Evolutionary conservation across 1,284 basidiomycete genomes (phyloP).

Genomic region (Veloboletus limbatus): DNA sequence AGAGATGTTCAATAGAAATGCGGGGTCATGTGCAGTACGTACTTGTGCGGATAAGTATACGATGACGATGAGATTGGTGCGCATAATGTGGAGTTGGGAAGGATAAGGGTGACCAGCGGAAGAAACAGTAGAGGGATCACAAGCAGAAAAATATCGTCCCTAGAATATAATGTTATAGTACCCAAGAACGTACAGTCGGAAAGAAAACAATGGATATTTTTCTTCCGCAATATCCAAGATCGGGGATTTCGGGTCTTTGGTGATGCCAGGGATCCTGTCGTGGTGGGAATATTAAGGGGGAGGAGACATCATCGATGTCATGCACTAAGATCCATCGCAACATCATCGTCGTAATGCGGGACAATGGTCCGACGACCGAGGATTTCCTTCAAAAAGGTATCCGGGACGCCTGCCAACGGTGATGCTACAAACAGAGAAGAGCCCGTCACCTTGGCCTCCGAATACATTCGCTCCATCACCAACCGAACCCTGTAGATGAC

Average conservation of each 20-base stretch:
- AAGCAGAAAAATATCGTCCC: slow-evolving; percentile 33
- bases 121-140: slow-evolving; percentile 10
- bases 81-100: slow-evolving; percentile 3
- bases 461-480: slow-evolving; percentile 56
- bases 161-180: slow-evolving; percentile 37
- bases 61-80: slow-evolving; percentile 19
- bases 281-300: slow-evolving; percentile 9
- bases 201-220: slow-evolving; percentile 10
- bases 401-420: slow-evolving; percentile 57
- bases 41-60: slow-evolving; percentile 26
- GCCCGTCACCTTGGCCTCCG: slow-evolving; percentile 39
- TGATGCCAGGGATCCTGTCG: slow-evolving; percentile 3
- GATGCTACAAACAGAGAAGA: slow-evolving; percentile 58
- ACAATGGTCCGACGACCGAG: slow-evolving; percentile 36
- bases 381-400: slow-evolving; percentile 62
- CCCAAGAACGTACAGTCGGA: slow-evolving; percentile 35
- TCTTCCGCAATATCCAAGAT: slow-evolving; percentile 27
- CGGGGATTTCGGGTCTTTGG: neutral
- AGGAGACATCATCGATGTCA: slow-evolving; percentile 16
- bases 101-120: slow-evolving; percentile 14
- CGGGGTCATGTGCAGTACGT: slow-evolving; percentile 30
- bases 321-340: slow-evolving; percentile 43
- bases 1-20: slow-evolving; percentile 28
- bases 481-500: slow-evolving; percentile 67
- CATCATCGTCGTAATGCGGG: slow-evolving; percentile 26